These are phyloP conservation scores for Nakazawaea siamensis DNA, from an alignment of 805 yeast species.

Conservation along the genomic window DNA sequence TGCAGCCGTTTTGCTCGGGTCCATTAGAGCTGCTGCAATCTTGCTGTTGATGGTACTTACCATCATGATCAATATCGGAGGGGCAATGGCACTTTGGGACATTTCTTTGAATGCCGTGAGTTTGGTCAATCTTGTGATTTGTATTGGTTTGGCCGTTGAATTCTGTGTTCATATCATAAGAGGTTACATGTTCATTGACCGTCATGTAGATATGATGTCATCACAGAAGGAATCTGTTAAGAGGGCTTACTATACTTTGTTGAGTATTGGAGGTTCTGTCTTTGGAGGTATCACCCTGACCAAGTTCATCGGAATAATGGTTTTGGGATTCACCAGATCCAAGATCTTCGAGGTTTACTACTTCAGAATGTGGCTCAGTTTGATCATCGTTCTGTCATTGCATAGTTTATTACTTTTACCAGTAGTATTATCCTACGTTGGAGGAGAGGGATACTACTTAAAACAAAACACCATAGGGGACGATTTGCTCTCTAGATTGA, in stretches of 20 bases:
- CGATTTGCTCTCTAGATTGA: conserved; percentile 17
- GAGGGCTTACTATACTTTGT: conserved; percentile 51
- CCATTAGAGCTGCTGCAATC: conserved; percentile 48
- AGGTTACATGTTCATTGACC: conserved; percentile 42
- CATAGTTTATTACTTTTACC: conserved; percentile 82
- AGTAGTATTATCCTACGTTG: conserved; percentile 53
- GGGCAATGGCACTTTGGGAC: conserved; percentile 66
- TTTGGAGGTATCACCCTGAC: conserved; percentile 87
- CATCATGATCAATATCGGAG: conserved; percentile 69
- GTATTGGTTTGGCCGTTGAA: conserved; percentile 90
- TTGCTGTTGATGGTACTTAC: conserved; percentile 51
- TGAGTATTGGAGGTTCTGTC: conserved; percentile 83
- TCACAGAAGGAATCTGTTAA: conserved; percentile 11
- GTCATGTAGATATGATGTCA: conserved; percentile 5
- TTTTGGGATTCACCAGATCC: conserved; percentile 79
- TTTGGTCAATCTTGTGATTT: conserved; percentile 83
- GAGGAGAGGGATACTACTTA: conserved; percentile 45
- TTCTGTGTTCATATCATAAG: conserved; percentile 84
- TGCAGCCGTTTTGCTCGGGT: conserved; percentile 57
- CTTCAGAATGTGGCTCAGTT: conserved; percentile 88
- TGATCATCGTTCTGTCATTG: conserved; percentile 67
- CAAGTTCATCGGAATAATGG: conserved; percentile 79
- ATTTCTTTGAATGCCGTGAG: conserved; percentile 84
- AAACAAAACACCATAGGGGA: conserved; percentile 13
- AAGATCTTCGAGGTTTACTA: conserved; percentile 87